Evolutionary conservation across 305 asterid genomes (phyloP).

Genomic region (Fraxinus dipetala): DNA sequence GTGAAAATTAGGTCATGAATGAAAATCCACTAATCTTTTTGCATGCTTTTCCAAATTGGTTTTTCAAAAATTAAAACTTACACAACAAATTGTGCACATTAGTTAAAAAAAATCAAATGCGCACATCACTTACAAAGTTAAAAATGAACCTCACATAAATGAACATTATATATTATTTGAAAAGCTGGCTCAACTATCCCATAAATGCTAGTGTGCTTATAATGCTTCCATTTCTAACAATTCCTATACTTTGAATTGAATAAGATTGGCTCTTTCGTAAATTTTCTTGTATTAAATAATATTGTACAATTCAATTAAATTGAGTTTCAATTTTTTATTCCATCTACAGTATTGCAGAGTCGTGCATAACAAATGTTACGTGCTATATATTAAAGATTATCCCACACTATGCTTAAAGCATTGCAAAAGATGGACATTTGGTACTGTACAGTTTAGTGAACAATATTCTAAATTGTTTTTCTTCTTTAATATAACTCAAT

Average conservation of each 20-base stretch:
- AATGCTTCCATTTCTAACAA: conserved; percentile 24
- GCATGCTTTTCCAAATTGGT: conserved; percentile 9
- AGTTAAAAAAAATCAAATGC: conserved; percentile 14
- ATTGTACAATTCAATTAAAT: neutral
- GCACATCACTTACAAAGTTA: conserved; percentile 15
- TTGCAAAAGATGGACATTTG: neutral
- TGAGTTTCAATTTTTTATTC: neutral
- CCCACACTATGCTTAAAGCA: neutral
- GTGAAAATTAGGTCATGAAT: conserved; percentile 37
- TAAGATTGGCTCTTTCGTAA: neutral
- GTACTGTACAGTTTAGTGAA: neutral
- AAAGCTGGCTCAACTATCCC: conserved; percentile 24
- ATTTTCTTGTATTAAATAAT: neutral
- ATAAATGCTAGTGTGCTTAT: conserved; percentile 31
- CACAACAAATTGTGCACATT: neutral
- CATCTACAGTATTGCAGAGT: neutral
- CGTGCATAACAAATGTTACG: neutral
- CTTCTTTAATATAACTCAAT: neutral
- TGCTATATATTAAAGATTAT: neutral
- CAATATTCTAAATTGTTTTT: neutral
- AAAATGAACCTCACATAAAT: conserved; percentile 7
- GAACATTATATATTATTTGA: conserved; percentile 11
- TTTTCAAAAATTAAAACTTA: conserved; percentile 15
- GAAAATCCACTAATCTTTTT: conserved; percentile 19
- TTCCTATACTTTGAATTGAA: neutral